Base-by-base conservation (phyloP, 257 asterid genomes). In the Fraxinus americana region DNA sequence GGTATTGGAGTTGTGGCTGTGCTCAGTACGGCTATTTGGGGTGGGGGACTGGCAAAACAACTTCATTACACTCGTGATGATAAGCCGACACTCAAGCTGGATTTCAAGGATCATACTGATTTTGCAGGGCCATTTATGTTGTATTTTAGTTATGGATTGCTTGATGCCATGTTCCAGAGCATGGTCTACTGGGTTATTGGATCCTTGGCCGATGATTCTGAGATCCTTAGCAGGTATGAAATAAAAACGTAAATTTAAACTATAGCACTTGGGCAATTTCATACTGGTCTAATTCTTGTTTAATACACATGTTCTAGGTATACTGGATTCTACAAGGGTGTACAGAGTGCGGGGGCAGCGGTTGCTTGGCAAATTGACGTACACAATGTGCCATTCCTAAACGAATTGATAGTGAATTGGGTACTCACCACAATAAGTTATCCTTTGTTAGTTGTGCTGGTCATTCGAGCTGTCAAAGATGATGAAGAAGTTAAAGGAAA, bases 171-270 rank as follows among this genome's bases (percentile, higher is more conserved):
- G 98, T 91, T 86, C 81, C 99, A 95, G 77, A 92, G 97, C 75
- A 89, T 92, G 99, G 97, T 95, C 1, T 95, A 91, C 67, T 93
- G 98, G 99, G 79, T 93, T 0, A 92, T 95, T 27, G 98, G 99
- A 63, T 94, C 97, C 17, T 85, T 93, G 30, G 99, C 97, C 8
- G 97, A 92, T 83, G 97, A 92, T 75, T 91, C 97, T 4, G 96
- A 90, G 91, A 70, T 95, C 34, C 97, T 95, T 59, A 95, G 99
- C 96, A 88, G 97, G 98, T 91, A 67, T 23, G 0, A 17, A 50
- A 12, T 10, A 1, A 2, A 27, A 10, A 7, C 7, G 5, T 63
- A 27, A 21, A 25, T 63, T 63, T 21, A 23, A 63, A 23, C 36
- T 10, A 27, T 63, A 63, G 17, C 36, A 63, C 69, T 38, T 65